These are phyloP conservation scores for Acanthamoeba royreba DNA, from an alignment of 208 protist species.

Conservation along the genomic window DNA sequence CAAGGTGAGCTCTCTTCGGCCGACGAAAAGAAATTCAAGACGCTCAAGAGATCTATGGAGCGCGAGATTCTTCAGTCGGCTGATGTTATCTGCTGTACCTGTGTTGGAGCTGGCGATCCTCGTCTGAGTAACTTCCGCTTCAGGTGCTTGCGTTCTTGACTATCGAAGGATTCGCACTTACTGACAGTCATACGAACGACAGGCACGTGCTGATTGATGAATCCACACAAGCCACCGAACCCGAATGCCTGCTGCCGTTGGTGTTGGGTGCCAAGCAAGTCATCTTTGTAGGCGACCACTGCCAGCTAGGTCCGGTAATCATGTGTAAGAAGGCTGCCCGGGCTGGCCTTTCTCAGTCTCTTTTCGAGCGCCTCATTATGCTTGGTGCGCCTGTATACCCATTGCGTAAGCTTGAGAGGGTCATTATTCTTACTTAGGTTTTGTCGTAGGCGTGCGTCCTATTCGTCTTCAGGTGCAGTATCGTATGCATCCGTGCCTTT, in stretches of 20 bases:
- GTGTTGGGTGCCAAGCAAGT: constrained; percentile 91
- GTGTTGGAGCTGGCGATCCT: constrained; percentile 89
- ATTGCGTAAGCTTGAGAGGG: background rate
- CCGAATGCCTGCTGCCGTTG: constrained; percentile 95
- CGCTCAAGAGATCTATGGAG: constrained; percentile 75
- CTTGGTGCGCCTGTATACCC: constrained; percentile 61
- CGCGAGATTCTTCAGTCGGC: constrained; percentile 81
- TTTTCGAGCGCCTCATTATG: constrained; percentile 95
- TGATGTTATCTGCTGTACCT: constrained; percentile 96
- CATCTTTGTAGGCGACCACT: constrained; percentile 94
- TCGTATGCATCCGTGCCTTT: constrained; percentile 96
- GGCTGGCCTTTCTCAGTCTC: constrained; percentile 88
- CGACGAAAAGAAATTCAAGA: constrained; percentile 82
- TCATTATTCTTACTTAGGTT: background rate
- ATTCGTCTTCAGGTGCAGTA: constrained; percentile 96
- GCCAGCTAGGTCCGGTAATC: constrained; percentile 94
- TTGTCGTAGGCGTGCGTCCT: constrained; percentile 77
- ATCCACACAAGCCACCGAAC: constrained; percentile 93
- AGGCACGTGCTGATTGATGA: constrained; percentile 95
- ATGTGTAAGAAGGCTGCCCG: constrained; percentile 90
- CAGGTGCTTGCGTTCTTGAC: constrained; percentile 30
- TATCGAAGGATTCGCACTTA: background rate
- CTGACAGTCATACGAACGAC: background rate
- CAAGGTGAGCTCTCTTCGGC: constrained; percentile 79
- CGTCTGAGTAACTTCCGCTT: constrained; percentile 86